Evolutionary conservation across 306 rosid species (phyloP).

Genomic region (Cajanus cajan): DNA sequence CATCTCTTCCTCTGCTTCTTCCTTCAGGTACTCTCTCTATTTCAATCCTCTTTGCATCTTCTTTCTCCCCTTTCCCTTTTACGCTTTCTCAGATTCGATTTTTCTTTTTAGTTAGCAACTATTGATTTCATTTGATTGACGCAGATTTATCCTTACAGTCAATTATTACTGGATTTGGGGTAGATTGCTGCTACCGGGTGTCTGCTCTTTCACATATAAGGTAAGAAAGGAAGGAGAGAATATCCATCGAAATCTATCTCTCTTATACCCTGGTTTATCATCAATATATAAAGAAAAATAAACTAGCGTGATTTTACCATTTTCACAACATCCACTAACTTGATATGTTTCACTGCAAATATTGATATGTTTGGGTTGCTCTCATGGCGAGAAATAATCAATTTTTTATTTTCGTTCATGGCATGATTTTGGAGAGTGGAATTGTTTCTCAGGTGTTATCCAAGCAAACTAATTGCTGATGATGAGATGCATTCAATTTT

Average conservation of each 20-base stretch:
- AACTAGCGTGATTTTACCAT: background rate
- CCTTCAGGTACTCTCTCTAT: conserved; percentile 5
- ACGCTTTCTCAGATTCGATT: background rate
- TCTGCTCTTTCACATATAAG: conserved; percentile 44
- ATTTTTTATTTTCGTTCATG: no score
- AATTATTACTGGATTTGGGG: conserved; percentile 24
- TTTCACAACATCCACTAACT: background rate
- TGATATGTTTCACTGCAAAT: background rate
- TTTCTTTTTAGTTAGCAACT: background rate
- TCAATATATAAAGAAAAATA: background rate
- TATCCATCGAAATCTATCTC: background rate
- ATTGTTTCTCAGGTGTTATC: no score
- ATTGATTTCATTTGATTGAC: background rate
- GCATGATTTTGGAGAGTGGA: no score
- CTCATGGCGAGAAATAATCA: no score
- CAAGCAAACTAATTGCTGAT: no score
- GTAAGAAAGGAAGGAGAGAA: conserved; percentile 46
- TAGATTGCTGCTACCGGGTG: conserved; percentile 35
- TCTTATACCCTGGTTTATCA: background rate
- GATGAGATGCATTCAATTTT: background rate
- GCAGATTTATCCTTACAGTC: conserved; percentile 23
- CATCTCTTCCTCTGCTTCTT: background rate
- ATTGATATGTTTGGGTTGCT: background rate
- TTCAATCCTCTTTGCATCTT: background rate
- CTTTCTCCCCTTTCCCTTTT: background rate